Evolutionary conservation across 2,329 filamentous ascomycete genomes (phyloP).

Genomic region (Phoma sp.): DNA sequence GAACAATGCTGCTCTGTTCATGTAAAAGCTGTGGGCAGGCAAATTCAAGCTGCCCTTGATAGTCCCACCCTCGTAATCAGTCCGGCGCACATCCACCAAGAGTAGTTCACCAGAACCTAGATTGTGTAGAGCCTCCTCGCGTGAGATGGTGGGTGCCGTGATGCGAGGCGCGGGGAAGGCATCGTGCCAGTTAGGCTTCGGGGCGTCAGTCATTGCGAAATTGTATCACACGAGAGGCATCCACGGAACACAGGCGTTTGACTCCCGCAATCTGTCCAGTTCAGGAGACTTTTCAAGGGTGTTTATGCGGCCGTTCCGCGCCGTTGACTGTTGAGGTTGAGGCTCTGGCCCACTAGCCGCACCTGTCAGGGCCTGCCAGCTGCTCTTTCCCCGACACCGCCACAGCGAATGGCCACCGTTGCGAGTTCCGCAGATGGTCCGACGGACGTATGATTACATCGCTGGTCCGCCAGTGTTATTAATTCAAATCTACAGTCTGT

Average conservation of each 20-base stretch:
- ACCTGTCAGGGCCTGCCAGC: slow-evolving; percentile 20
- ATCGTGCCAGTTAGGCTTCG: slow-evolving; percentile 48
- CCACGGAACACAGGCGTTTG: neutral
- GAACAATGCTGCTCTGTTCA: slow-evolving; percentile 54
- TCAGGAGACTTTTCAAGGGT: neutral
- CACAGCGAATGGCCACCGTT: slow-evolving; percentile 44
- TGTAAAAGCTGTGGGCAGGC: slow-evolving; percentile 57
- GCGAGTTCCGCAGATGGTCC: slow-evolving; percentile 36
- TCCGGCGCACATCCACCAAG: slow-evolving; percentile 55
- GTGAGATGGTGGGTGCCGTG: slow-evolving; percentile 50
- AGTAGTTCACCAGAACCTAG: slow-evolving; percentile 50
- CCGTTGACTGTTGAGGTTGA: slow-evolving; percentile 16
- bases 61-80: slow-evolving; percentile 56
- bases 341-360: slow-evolving; percentile 21
- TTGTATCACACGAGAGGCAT: too few relatives aligned
- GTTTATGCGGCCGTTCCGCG: neutral
- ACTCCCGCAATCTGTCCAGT: neutral
- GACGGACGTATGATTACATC: slow-evolving; percentile 46
- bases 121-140: slow-evolving; percentile 44
- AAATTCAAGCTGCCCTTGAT: slow-evolving; percentile 57
- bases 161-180: slow-evolving; percentile 51
- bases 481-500: slow-evolving; percentile 21
- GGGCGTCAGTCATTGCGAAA: slow-evolving; percentile 27
- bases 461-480: slow-evolving; percentile 10
- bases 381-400: slow-evolving; percentile 24